A percentile compares a stretch with the other conserved stretches of the same genome.
Evolutionary conservation across 2,329 filamentous ascomycete genomes (phyloP).

Genomic region (Claviceps cyperi): DNA sequence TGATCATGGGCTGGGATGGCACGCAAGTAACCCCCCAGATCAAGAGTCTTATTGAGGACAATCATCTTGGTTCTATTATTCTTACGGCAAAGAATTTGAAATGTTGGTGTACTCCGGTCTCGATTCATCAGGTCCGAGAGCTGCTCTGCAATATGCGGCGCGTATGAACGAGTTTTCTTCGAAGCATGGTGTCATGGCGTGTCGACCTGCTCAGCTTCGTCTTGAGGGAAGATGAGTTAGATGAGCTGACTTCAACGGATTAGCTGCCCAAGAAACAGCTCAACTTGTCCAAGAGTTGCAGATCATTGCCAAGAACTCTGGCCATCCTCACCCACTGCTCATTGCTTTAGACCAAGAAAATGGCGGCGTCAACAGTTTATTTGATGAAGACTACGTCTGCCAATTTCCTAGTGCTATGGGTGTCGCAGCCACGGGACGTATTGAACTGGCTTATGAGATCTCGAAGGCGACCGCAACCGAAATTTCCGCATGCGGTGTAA

Average conservation of each 20-base stretch:
- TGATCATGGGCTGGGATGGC: constrained; percentile 79
- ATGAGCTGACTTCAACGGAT: constrained; percentile 15
- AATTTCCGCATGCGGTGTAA: constrained; percentile 83
- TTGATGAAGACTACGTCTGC: constrained; percentile 88
- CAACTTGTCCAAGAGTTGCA: constrained; percentile 81
- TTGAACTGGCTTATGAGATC: constrained; percentile 73
- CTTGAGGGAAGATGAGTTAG: background rate
- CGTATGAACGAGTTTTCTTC: background rate
- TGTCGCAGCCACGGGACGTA: constrained; percentile 78
- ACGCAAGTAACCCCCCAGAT: constrained; percentile 74
- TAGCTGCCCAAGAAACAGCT: constrained; percentile 84
- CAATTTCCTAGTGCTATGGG: constrained; percentile 98
- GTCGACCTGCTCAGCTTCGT: background rate
- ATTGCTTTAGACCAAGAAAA: constrained; percentile 96
- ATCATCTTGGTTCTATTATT: constrained; percentile 79
- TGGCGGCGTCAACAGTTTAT: constrained; percentile 92
- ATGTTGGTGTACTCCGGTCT: constrained; percentile 36
- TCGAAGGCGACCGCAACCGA: constrained; percentile 90
- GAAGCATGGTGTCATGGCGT: background rate
- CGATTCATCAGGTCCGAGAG: background rate
- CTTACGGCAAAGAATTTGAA: constrained; percentile 75
- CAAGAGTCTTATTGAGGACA: constrained; percentile 62
- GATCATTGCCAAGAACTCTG: constrained; percentile 77
- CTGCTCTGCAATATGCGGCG: background rate
- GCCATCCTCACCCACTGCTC: constrained; percentile 74